Base-by-base conservation (phyloP, 768 basidiomycete species). In the Mycena polygramma region DNA sequence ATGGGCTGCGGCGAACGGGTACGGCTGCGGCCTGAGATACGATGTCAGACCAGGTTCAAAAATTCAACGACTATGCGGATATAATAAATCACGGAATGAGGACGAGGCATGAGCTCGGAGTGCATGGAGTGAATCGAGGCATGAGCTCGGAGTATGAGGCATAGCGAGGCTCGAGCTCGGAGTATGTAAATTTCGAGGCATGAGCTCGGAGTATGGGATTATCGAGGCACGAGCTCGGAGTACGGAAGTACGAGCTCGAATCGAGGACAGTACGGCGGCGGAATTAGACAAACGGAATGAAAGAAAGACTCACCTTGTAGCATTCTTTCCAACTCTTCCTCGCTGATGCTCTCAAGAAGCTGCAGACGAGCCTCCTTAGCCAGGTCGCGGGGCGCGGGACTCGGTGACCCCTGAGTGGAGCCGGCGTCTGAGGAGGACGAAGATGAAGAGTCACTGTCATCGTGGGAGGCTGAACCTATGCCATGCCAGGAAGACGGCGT, bases 41-140 rank as follows among this genome's bases (percentile, higher is more conserved):
- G 8, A 15, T 41, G 15, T 41, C 15, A 41, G 41, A 41, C 41
- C 3, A 41, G 15, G 15, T 11, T 41, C 3, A 10, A 11, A 10
- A 41, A 7, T 41, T 41, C n/a, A n/a, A n/a, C n/a, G n/a, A n/a
- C n/a, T n/a, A n/a, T n/a, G n/a, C n/a, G n/a, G n/a, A n/a, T n/a
- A n/a, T n/a, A n/a, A n/a, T n/a, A n/a, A n/a, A n/a, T n/a, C n/a
- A n/a, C n/a, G n/a, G n/a, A n/a, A n/a, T n/a, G n/a, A n/a, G n/a
- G n/a, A n/a, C n/a, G n/a, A 54, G 53, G 53, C 53, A 36, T 17
- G 30, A 54, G 30, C 53, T 54, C 53, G 53, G 53, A 54, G 53
- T n/a, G n/a, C 3, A 30, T 54, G 17, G 1, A 13, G 30, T 48
- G 17, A 9, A 24, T 45, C 57, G 57, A 45, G 57, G 24, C 41